Evolutionary conservation across 1,284 basidiomycete genomes (phyloP).

Genomic region (Microstroma glucosiphilum): DNA sequence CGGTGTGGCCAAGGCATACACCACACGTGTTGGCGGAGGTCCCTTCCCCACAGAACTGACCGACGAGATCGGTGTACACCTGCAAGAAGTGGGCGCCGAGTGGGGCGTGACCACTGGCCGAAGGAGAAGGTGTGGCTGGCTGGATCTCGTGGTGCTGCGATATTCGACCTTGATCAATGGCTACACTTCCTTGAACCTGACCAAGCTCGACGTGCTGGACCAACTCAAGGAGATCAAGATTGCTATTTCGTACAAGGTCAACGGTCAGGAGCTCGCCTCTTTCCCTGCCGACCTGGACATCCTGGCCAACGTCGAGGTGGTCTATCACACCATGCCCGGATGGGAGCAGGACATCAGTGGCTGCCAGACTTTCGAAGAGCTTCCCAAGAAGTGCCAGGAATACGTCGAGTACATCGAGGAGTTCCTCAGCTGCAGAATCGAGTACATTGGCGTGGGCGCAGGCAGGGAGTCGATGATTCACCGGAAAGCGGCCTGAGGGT

Average conservation of each 20-base stretch:
- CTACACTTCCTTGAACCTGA: conserved; percentile 86
- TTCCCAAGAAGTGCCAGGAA: conserved; percentile 77
- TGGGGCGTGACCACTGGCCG: conserved; percentile 89
- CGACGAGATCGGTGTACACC: conserved; percentile 73
- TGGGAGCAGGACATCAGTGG: conserved; percentile 79
- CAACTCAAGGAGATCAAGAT: conserved; percentile 81
- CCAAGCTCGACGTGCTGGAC: conserved; percentile 91
- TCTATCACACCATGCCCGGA: conserved; percentile 83
- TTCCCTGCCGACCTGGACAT: conserved; percentile 92
- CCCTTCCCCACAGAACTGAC: conserved; percentile 96
- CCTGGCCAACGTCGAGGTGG: conserved; percentile 73
- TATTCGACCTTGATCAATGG: conserved; percentile 93
- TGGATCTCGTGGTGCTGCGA: conserved; percentile 88
- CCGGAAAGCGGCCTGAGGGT: neutral
- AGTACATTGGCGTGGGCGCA: conserved; percentile 87
- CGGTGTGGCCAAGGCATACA: conserved; percentile 96
- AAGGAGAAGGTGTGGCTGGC: conserved; percentile 88
- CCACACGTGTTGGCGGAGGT: conserved; percentile 91
- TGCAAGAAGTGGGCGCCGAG: conserved; percentile 90
- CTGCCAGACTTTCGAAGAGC: conserved; percentile 64
- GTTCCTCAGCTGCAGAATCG: conserved; percentile 70
- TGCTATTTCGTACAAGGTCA: conserved; percentile 70
- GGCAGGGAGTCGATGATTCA: conserved; percentile 71
- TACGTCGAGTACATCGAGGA: conserved; percentile 86
- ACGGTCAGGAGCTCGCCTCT: conserved; percentile 70